phyloP scores from a whole-genome alignment of 257 asterid genomes.

The Nicotiana knightiana region DNA sequence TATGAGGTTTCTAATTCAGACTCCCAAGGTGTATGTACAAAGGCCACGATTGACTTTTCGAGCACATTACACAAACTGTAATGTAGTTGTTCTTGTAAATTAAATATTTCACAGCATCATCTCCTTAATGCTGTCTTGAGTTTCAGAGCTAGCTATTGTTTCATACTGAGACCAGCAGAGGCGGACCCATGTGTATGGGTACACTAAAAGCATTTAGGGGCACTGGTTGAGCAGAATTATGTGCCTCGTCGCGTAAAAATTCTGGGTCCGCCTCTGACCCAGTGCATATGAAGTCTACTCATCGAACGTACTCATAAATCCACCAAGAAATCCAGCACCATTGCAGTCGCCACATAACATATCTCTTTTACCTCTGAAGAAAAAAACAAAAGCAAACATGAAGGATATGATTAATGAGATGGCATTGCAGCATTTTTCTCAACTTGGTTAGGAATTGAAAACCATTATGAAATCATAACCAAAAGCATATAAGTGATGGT shows the following conservation, averaged over 20 bases:
- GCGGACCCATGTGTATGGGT: too few species aligned
- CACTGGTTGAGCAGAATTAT: too few species aligned
- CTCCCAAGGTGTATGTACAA: background rate
- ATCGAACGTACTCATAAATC: slow-evolving; percentile 71
- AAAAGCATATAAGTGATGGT: background rate
- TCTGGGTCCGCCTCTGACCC: too few species aligned
- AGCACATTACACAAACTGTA: too few species aligned
- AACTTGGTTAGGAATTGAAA: background rate
- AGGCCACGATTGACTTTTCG: too few species aligned
- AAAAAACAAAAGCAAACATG: background rate
- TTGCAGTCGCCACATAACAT: slow-evolving; percentile 81
- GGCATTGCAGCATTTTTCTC: background rate
- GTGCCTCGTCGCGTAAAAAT: too few species aligned
- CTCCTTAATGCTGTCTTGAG: background rate
- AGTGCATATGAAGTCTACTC: slow-evolving; percentile 22
- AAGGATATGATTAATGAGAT: background rate
- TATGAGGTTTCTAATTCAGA: background rate
- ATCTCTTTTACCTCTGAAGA: slow-evolving; percentile 66
- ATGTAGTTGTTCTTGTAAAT: too few species aligned
- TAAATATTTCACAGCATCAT: too few species aligned
- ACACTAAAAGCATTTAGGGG: too few species aligned
- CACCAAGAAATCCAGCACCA: slow-evolving; percentile 93
- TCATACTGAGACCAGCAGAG: background rate
- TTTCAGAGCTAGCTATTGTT: background rate
- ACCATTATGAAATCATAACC: background rate